Evolutionary conservation across 768 basidiomycete genomes (phyloP).

Genomic region (Guyanaporus albipodus): DNA sequence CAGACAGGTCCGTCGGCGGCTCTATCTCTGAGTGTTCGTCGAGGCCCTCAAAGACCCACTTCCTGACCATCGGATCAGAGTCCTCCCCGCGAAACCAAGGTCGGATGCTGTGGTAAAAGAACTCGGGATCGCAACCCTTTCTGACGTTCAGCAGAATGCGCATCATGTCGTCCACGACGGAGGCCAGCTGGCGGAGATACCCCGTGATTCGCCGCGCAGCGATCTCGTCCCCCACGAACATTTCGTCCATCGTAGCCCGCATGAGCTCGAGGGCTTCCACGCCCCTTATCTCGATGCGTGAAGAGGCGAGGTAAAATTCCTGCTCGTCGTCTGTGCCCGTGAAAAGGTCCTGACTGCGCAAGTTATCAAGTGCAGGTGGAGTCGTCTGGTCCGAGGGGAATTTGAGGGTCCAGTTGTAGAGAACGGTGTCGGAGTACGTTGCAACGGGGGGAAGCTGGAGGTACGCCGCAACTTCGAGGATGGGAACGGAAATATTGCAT

Average conservation of each 20-base stretch:
- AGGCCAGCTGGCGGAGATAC: conserved; percentile 62
- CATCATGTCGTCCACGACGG: conserved; percentile 61
- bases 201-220: conserved; percentile 58
- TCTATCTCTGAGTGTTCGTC: conserved; percentile 41
- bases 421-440: conserved; percentile 88
- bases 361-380: conserved; percentile 48
- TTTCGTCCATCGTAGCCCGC: conserved; percentile 82
- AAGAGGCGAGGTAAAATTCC: conserved; percentile 84
- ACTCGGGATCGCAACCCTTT: conserved; percentile 65
- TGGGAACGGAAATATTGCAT: conserved; percentile 63
- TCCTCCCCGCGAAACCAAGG: conserved; percentile 82
- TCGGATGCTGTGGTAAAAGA: conserved; percentile 68
- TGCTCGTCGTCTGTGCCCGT: conserved; percentile 77
- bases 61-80: conserved; percentile 40
- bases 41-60: conserved; percentile 61
- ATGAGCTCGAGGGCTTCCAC: conserved; percentile 83
- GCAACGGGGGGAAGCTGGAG: conserved; percentile 83
- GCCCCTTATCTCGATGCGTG: conserved; percentile 82
- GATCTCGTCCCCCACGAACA: conserved; percentile 70
- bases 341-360: conserved; percentile 66
- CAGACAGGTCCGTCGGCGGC: conserved; percentile 56
- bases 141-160: conserved; percentile 59
- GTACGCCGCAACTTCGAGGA: conserved; percentile 62
- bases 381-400: conserved; percentile 26
- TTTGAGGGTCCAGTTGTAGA: conserved; percentile 73